Base-by-base conservation (phyloP, 2,329 filamentous ascomycete species). In the Xylariaceae sp. region DNA sequence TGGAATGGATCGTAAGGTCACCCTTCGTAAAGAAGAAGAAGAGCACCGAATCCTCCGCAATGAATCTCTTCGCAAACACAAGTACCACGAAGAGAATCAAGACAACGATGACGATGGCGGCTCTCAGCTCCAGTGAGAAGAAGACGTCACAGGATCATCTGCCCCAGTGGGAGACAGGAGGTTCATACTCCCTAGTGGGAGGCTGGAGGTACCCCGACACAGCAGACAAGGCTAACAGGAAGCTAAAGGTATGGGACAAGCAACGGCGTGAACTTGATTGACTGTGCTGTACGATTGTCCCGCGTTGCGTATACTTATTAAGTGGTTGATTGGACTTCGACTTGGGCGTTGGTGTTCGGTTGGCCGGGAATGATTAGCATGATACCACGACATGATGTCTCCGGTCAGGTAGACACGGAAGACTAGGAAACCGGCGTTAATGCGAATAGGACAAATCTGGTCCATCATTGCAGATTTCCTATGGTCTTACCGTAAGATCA, bases 1-100 rank as follows among this genome's bases (percentile, higher is more conserved):
- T 56, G 83, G 85, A 61, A 71, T 91, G 64, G 84, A 87, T 69
- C 75, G 78, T 81, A 66, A 66, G 74, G 62, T 7, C n/a, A 30
- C n/a, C 40, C 41, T 15, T 30, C 15, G 33, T 41, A 47, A 48
- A 7, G 22, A 27, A 27, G 22, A 27, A 27, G 22, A 27, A 27
- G 22, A 27, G 22, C 22, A 27, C 4, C 22, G 22, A 27, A 27
- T 27, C 22, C 22, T 27, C 14, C 27, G 12, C 22, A 15, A 17
- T 22, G 39, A 19, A 27, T 15, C 15, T 27, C 36, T 49, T 31
- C 19, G 46, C 48, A 49, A 41, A 31, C 56, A 61, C 51, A 56
- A 40, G 41, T 41, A 12, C 48, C 48, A 19, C 57, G 44, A 50
- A 33, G n/a, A 39, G 9, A 46, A 14, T 32, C n/a, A 10, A 41